These are phyloP conservation scores for Flaveria ramosissima DNA, from an alignment of 129 eudicot genomes.

Conservation along the genomic window DNA sequence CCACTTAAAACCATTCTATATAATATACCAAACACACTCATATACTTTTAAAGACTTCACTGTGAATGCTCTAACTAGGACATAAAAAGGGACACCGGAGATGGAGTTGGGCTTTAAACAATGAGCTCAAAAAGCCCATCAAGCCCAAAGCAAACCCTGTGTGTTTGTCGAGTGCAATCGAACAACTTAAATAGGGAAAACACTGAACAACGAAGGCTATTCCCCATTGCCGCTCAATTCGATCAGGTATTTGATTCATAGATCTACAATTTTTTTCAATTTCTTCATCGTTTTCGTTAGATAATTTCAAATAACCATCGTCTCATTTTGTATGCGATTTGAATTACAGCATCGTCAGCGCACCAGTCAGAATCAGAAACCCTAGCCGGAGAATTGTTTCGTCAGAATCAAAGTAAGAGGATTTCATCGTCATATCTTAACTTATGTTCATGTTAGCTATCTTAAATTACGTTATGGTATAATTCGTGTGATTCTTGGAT, in stretches of 20 bases:
- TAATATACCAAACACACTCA: no score
- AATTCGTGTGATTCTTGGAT: neutral
- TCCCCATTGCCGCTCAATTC: neutral
- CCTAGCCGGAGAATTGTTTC: conserved; percentile 15
- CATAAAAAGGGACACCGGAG: no score
- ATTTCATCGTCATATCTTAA: neutral
- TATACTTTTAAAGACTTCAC: no score
- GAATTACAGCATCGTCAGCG: conserved; percentile 7
- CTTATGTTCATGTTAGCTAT: neutral
- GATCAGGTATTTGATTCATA: neutral
- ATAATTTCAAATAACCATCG: neutral
- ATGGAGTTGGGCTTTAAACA: neutral
- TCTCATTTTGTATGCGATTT: conserved; percentile 1
- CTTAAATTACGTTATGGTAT: neutral
- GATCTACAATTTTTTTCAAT: neutral
- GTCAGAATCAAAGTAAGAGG: neutral
- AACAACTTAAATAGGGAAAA: neutral
- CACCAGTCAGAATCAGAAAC: conserved; percentile 7
- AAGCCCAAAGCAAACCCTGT: conserved; percentile 14
- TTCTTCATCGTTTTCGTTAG: neutral
- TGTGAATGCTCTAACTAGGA: no score
- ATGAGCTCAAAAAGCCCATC: neutral
- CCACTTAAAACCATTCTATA: no score
- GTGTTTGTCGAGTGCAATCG: neutral
- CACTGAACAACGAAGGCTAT: neutral